A percentile compares a stretch with the other conserved stretches of the same genome.
Conservation (phyloP, 2,329 filamentous ascomycete genomes). For the Xylaria sp. region DNA sequence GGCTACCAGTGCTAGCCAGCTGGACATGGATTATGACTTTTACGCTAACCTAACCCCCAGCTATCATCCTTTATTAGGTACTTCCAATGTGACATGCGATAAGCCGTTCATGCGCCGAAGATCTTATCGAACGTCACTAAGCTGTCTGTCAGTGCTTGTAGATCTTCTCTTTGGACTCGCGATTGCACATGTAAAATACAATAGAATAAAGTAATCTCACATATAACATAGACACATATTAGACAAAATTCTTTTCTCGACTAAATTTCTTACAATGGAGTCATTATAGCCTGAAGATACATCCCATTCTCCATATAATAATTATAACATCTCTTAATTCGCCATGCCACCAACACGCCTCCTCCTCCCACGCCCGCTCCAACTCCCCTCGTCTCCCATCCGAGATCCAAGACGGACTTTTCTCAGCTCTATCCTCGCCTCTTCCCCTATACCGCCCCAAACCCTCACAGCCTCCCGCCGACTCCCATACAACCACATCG, state of each 20-base stretch:
- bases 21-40: no score
- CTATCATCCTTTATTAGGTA: no score
- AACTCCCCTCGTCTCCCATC: conserved; percentile 26
- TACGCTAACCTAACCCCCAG: no score
- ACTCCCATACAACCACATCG: conserved; percentile 76
- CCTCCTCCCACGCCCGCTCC: conserved; percentile 28
- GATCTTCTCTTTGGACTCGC: background rate
- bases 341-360: conserved; percentile 37
- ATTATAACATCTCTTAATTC: conserved; percentile 10
- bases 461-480: conserved; percentile 78
- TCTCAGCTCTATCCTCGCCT: conserved; percentile 48
- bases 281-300: conserved; percentile 24
- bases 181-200: conserved; percentile 3
- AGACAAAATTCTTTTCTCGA: background rate
- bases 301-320: background rate
- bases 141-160: background rate
- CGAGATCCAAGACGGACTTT: conserved; percentile 38
- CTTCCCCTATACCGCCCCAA: conserved; percentile 57
- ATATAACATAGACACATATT: conserved; percentile 5
- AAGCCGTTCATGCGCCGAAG: conserved; percentile 24
- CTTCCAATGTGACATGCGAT: conserved; percentile 28
- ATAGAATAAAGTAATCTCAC: background rate
- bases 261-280: conserved; percentile 26
- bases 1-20: no score
- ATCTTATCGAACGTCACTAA: conserved; percentile 34